Percentiles rank a stretch among this genome's conserved stretches.
Evolutionary conservation across 1,284 basidiomycete species (phyloP).

Genomic region (Baeospora myosura): DNA sequence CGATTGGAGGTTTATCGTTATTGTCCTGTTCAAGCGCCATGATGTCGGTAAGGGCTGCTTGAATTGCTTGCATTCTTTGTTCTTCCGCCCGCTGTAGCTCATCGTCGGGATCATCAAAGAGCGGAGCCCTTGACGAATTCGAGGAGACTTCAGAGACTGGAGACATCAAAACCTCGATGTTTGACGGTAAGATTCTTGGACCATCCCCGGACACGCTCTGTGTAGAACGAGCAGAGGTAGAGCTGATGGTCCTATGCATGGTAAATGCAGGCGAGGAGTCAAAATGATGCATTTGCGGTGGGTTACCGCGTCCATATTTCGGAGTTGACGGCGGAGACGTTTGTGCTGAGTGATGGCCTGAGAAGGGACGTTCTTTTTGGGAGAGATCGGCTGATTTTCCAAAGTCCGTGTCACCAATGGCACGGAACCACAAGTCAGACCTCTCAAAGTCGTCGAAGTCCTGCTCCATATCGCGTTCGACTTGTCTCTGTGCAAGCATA

Average conservation of each 20-base stretch:
- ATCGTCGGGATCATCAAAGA: constrained; percentile 75
- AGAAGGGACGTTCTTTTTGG: constrained; percentile 21
- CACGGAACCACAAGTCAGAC: constrained; percentile 88
- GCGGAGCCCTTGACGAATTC: constrained; percentile 56
- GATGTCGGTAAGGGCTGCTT: constrained; percentile 89
- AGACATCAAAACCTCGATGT: constrained; percentile 74
- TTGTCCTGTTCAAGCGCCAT: constrained; percentile 71
- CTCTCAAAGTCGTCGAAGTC: constrained; percentile 85
- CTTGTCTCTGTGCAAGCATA: constrained; percentile 77
- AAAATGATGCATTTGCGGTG: constrained; percentile 23
- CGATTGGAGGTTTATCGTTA: constrained; percentile 8
- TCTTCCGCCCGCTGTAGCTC: constrained; percentile 58
- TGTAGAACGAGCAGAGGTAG: constrained; percentile 26
- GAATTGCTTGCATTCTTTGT: constrained; percentile 86
- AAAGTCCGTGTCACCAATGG: constrained; percentile 66
- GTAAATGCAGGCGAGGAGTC: constrained; percentile 30
- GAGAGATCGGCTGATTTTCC: constrained; percentile 20
- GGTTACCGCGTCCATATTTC: constrained; percentile 12
- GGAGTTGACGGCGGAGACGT: constrained; percentile 17
- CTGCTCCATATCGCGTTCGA: constrained; percentile 84
- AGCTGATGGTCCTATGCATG: constrained; percentile 29
- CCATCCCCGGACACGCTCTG: constrained; percentile 22
- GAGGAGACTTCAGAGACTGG: constrained; percentile 43
- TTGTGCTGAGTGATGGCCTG: constrained; percentile 14
- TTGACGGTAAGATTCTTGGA: constrained; percentile 35